Evolutionary conservation across 306 rosid species (phyloP), one percentile per base, ranked within the genome.

Genomic region (Inga leiocalycina): DNA sequence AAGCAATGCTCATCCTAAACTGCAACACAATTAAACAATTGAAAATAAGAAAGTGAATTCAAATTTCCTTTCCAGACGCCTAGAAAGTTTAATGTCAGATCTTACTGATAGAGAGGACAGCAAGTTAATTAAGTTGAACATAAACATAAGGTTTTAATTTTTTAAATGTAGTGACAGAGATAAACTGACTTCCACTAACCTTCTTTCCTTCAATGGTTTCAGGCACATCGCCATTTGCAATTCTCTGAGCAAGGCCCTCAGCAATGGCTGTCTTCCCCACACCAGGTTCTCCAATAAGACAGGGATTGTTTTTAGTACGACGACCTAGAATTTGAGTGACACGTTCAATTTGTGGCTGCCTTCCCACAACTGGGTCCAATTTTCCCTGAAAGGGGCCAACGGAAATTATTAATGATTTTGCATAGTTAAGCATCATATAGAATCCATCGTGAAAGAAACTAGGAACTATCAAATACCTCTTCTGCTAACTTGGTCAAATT

Each of bases 261-360:
- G 98, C 98, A 39, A 95, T 93, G 49, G 99, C 99, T 59, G 99
- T 95, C 91, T 95, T 95, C 39, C 99, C 98, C 67, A 95, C 99
- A 65, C 99, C 99, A 81, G 99, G 99, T 79, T 95, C 99, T 27
- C 99, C 98, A 85, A 95, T 90, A 56, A 95, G 97, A 78, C 99
- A 93, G 3, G 99, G 99, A 81, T 95, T 95, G 61, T 95, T 95
- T 86, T 95, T 95, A 3, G 98, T 95, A 44, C 98, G 87, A 73
- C 99, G 90, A 45, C 99, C 98, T 86, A 95, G 82, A 77, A 95
- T 95, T 87, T 95, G 99, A 79, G 93, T 93, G 27, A 95, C 99
- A 39, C 99, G 93, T 86, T 95, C 99, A 65, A 95, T 93, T 84
- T 95, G 99, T 6, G 39, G 92, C 77, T 95, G 99, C 88, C 99